A percentile compares a stretch with the other conserved stretches of the same genome.
These are phyloP conservation scores for Abrus precatorius DNA, from an alignment of 306 rosid species.

Conservation along the genomic window DNA sequence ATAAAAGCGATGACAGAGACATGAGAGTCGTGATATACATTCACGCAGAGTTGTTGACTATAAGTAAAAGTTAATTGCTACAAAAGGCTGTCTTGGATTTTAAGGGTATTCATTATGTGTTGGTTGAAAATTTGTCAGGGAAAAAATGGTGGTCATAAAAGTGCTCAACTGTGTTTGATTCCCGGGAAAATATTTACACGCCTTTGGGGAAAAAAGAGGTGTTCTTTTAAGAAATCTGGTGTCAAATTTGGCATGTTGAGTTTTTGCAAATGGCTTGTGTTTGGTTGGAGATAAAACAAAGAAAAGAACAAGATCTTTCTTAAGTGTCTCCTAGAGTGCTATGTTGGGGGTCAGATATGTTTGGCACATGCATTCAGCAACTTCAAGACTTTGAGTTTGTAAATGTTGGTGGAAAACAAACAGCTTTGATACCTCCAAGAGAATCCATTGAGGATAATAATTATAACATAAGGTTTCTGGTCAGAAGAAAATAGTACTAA, in stretches of 20 bases:
- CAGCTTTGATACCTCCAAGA: slow-evolving; percentile 51
- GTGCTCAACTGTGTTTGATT: slow-evolving; percentile 41
- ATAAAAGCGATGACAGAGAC: too few relatives aligned
- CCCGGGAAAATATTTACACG: slow-evolving; percentile 43
- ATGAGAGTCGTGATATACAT: too few relatives aligned
- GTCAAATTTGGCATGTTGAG: slow-evolving; percentile 31
- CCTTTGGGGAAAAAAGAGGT: background rate
- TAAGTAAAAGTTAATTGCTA: slow-evolving; percentile 1
- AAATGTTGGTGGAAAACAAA: slow-evolving; percentile 53
- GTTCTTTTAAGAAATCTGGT: slow-evolving; percentile 27
- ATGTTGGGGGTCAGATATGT: slow-evolving; percentile 53
- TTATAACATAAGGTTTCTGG: slow-evolving; percentile 41
- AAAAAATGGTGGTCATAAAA: background rate
- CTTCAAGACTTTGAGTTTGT: slow-evolving; percentile 57
- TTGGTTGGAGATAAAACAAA: slow-evolving; percentile 17
- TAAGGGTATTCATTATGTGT: slow-evolving; percentile 29
- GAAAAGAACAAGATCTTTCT: slow-evolving; percentile 13
- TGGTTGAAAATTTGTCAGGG: slow-evolving; percentile 36
- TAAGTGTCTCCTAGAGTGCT: slow-evolving; percentile 43
- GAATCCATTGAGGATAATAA: slow-evolving; percentile 50
- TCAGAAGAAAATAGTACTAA: slow-evolving; percentile 33
- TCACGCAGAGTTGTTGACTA: slow-evolving; percentile 31
- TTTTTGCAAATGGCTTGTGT: slow-evolving; percentile 25
- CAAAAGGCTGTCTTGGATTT: slow-evolving; percentile 39
- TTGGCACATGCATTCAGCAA: slow-evolving; percentile 61